These are phyloP conservation scores for Gossypium longicalyx DNA, from an alignment of 345 rosid species.

Conservation along the genomic window DNA sequence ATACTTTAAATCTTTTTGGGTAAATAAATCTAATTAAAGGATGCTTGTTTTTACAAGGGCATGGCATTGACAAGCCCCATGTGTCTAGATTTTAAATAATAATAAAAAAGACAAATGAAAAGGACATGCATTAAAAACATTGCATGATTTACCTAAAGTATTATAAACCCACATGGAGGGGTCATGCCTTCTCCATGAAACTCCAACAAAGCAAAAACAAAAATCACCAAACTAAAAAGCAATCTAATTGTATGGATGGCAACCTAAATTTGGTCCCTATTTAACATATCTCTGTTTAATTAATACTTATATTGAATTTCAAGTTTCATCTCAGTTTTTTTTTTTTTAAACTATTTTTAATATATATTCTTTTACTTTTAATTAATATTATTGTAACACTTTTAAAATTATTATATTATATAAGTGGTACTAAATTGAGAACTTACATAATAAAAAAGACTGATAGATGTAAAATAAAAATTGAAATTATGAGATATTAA, in stretches of 20 bases:
- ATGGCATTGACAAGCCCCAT: not conserved
- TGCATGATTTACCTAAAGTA: slow-evolving; percentile 17
- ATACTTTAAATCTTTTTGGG: too few relatives aligned
- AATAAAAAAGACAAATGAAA: not conserved
- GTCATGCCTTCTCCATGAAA: slow-evolving; percentile 16
- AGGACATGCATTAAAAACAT: slow-evolving; percentile 3
- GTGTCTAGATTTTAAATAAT: not conserved
- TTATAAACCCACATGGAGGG: slow-evolving; percentile 25
- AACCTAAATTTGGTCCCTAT: not conserved
- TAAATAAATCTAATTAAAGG: too few relatives aligned
- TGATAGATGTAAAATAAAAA: too few relatives aligned
- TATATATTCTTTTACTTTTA: too few relatives aligned
- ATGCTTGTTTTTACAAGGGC: not conserved
- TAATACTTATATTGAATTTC: too few relatives aligned
- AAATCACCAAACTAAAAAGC: not conserved
- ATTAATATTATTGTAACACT: too few relatives aligned
- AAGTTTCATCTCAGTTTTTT: too few relatives aligned
- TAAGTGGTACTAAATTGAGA: too few relatives aligned
- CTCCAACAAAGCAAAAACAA: not conserved
- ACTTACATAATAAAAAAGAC: too few relatives aligned
- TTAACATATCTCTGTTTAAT: not conserved
- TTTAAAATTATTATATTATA: too few relatives aligned
- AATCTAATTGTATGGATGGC: not conserved
- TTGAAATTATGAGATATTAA: too few relatives aligned
- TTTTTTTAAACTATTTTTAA: too few relatives aligned